A percentile compares a stretch with the other conserved stretches of the same genome.
Conservation (phyloP, 352 stramenopile genomes). For the Peronospora belbahrii region DNA sequence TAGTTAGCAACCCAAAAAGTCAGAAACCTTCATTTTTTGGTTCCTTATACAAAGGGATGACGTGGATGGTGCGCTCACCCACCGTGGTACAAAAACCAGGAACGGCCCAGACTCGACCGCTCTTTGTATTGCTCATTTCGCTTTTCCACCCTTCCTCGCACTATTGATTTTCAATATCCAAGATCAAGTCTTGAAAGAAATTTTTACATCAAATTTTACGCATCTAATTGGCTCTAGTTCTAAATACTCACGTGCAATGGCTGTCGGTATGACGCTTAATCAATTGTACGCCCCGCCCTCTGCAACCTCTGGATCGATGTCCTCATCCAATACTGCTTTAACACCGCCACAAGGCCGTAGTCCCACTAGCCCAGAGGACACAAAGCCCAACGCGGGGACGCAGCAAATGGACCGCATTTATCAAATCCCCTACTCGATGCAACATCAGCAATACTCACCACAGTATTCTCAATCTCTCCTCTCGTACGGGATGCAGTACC, state of each 20-base stretch:
- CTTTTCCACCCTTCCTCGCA: conserved; percentile 9
- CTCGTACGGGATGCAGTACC: conserved; percentile 13
- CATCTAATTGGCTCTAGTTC: too few relatives aligned
- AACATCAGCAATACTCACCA: conserved; percentile 11
- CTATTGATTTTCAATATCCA: not conserved
- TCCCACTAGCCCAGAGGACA: conserved; percentile 13
- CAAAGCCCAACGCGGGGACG: conserved; percentile 4
- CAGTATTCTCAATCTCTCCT: conserved; percentile 13
- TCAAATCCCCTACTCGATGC: conserved; percentile 20
- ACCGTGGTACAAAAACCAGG: conserved; percentile 6
- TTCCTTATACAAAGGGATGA: conserved; percentile 6
- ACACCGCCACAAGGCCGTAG: conserved; percentile 25
- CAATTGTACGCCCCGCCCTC: conserved; percentile 53
- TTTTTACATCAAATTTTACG: too few relatives aligned
- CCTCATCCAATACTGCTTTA: conserved; percentile 1
- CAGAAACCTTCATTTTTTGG: conserved; percentile 2
- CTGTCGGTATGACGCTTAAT: conserved; percentile 64
- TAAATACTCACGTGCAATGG: conserved; percentile 24
- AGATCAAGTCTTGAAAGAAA: not conserved
- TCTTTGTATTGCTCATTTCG: conserved; percentile 15
- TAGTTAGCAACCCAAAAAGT: not conserved
- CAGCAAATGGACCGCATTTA: conserved; percentile 24
- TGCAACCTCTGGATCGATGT: conserved; percentile 10
- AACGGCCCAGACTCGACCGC: conserved; percentile 1
- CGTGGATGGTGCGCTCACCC: conserved; percentile 4